These are phyloP conservation scores for Rachicladosporium sp. DNA, from an alignment of 2,329 filamentous ascomycete species.

Conservation along the genomic window DNA sequence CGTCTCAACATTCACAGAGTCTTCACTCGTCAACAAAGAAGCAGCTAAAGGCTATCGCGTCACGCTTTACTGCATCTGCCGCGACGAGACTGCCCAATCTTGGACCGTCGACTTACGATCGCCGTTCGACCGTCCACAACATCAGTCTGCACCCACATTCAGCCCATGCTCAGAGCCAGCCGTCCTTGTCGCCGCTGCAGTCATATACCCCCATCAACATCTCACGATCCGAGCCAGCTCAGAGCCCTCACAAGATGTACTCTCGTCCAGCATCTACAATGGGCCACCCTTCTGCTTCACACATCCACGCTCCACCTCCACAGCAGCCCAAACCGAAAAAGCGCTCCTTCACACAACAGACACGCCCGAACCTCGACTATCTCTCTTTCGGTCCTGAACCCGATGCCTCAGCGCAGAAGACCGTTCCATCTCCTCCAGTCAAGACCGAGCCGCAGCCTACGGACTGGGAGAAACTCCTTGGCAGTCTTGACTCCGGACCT, in stretches of 20 bases:
- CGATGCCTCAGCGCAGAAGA: slow-evolving; percentile 17
- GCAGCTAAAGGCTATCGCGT: slow-evolving; percentile 37
- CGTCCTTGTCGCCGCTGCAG: slow-evolving; percentile 31
- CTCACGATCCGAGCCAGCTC: slow-evolving; percentile 35
- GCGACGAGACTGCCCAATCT: slow-evolving; percentile 12
- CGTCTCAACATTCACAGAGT: slow-evolving; percentile 3
- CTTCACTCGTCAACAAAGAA: slow-evolving; percentile 29
- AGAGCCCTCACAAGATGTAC: slow-evolving; percentile 28
- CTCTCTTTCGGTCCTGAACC: slow-evolving; percentile 33
- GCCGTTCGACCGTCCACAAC: slow-evolving; percentile 30
- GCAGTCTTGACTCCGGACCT: slow-evolving; percentile 65
- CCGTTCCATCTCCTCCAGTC: slow-evolving; percentile 13
- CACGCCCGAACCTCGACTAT: slow-evolving; percentile 35
- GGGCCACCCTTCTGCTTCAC: slow-evolving; percentile 13
- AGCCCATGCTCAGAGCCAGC: slow-evolving; percentile 36
- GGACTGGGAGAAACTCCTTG: slow-evolving; percentile 74
- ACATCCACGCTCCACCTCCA: slow-evolving; percentile 7
- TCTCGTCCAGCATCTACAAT: slow-evolving; percentile 17
- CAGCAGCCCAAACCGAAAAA: slow-evolving; percentile 10
- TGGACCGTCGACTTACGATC: slow-evolving; percentile 20
- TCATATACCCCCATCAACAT: slow-evolving; percentile 30
- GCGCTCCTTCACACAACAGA: slow-evolving; percentile 20
- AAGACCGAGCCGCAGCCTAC: slow-evolving; percentile 38
- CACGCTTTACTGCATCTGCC: slow-evolving; percentile 28
- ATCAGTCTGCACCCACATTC: slow-evolving; percentile 36